phyloP scores from a whole-genome alignment of 2,329 filamentous ascomycete genomes.

The Alternaria incomplexa region DNA sequence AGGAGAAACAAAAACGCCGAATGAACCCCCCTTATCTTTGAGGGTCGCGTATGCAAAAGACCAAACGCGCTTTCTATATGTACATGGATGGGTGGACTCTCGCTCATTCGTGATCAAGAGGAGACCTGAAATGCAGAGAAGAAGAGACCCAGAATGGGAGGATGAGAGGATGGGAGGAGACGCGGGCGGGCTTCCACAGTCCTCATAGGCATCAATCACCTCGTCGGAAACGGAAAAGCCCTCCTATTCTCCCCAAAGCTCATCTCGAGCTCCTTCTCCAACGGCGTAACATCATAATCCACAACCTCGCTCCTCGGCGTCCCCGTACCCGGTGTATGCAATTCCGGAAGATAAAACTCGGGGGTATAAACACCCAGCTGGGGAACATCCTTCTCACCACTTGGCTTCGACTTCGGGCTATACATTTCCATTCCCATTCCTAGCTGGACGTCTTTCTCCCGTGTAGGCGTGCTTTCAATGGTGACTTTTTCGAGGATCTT shows the following conservation, averaged over 20 bases:
- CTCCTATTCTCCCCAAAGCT: conserved; percentile 28
- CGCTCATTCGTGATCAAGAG: no score
- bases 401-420: background rate
- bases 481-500: conserved; percentile 54
- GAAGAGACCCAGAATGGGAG: no score
- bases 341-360: background rate
- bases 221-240: conserved; percentile 14
- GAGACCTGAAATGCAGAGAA: no score
- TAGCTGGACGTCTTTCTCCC: conserved; percentile 47
- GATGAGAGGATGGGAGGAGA: no score
- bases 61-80: conserved; percentile 3
- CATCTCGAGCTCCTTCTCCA: conserved; percentile 43
- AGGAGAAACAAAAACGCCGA: background rate
- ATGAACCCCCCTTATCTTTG: background rate
- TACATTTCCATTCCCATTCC: conserved; percentile 11
- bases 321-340: background rate
- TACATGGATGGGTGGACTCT: background rate
- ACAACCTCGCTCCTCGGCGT: conserved; percentile 11
- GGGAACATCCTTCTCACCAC: conserved; percentile 44
- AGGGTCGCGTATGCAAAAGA: conserved; percentile 2
- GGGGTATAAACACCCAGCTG: conserved; percentile 29
- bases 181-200: no score
- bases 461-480: conserved; percentile 53
- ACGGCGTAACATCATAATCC: conserved; percentile 23
- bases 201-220: background rate